These are phyloP conservation scores for Vaccinium darrowii DNA, from an alignment of 148 eudicot species.

Conservation along the genomic window DNA sequence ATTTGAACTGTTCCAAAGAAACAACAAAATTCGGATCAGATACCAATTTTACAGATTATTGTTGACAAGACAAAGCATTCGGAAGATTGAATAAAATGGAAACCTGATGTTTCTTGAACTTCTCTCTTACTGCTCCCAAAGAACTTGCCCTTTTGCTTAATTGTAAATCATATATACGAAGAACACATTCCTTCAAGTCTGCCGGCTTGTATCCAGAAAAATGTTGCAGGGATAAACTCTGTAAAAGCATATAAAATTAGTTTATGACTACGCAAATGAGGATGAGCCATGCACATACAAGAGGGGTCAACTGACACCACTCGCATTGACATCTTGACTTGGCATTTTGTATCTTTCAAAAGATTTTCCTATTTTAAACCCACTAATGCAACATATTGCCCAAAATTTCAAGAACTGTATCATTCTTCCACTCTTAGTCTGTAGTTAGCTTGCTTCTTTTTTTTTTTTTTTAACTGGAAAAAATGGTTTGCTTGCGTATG, in stretches of 20 bases:
- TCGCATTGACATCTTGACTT: neutral
- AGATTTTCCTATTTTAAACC: neutral
- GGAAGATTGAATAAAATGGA: neutral
- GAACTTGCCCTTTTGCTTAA: slow-evolving; percentile 51
- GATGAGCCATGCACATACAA: neutral
- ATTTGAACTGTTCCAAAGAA: slow-evolving; percentile 56
- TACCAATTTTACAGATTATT: neutral
- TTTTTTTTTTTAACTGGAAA: too few species aligned
- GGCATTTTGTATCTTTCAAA: neutral
- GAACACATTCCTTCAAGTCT: slow-evolving; percentile 74
- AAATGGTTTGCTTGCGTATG: neutral
- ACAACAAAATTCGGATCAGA: slow-evolving; percentile 15
- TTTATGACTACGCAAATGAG: neutral
- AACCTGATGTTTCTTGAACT: slow-evolving; percentile 89
- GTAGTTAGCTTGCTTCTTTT: neutral
- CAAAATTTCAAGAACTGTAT: neutral
- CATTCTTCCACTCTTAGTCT: neutral
- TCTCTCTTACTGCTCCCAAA: slow-evolving; percentile 65
- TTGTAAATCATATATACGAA: slow-evolving; percentile 69
- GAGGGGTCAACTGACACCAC: neutral
- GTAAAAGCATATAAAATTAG: slow-evolving; percentile 1
- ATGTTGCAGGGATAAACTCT: slow-evolving; percentile 57
- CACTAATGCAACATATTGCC: neutral
- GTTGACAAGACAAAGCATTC: neutral
- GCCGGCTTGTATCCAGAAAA: slow-evolving; percentile 66